Evolutionary conservation across 306 rosid genomes (phyloP), one percentile per base, ranked within the genome.

Genomic region (Casuarina glauca): DNA sequence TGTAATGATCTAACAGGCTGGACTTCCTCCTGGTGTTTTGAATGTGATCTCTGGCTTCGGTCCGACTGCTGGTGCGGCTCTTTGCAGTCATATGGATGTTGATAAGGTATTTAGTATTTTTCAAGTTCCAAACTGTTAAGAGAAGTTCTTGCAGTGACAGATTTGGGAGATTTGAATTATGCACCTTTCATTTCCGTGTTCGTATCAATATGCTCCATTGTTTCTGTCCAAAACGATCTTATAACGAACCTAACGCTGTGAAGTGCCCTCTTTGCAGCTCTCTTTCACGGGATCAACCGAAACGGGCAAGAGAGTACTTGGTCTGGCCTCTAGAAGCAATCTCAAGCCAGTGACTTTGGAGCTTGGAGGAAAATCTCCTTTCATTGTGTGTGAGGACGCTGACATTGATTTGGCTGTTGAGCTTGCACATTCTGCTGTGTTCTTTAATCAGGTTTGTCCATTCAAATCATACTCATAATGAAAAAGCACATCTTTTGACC

Each of bases 351-450:
- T 88, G 71, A 92, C 97, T 16, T 73, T 88, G 83, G 97, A 92
- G 83, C 85, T 92, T 35, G 97, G 97, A 3, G 93, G 97, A 74
- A 92, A 88, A 82, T 90, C 97, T 80, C 95, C 93, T 17, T 80
- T 92, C 81, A 92, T 92, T 76, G 89, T 90, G 55, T 87, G 92
- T 44, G 81, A 83, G 78, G 97, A 92, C 86, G 97, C 95, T 80
- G 91, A 92, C 66, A 76, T 92, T 19, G 97, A 92, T 82, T 79
- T 80, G 45, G 97, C 97, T 69, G 97, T 87, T 60, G 91, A 92
- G 86, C 63, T 76, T 61, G 93, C 97, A 45, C 97, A 92, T 39
- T 67, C 83, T 69, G 95, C 97, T 60, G 70, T 88, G 13, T 92
- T 92, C 84, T 92, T 90, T 67, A 92, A 92, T 72, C 95, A 88